Percentiles rank a stretch among this genome's conserved stretches.
phyloP scores from a whole-genome alignment of 2,329 filamentous ascomycete genomes.

The Cladophialophora yegresii region DNA sequence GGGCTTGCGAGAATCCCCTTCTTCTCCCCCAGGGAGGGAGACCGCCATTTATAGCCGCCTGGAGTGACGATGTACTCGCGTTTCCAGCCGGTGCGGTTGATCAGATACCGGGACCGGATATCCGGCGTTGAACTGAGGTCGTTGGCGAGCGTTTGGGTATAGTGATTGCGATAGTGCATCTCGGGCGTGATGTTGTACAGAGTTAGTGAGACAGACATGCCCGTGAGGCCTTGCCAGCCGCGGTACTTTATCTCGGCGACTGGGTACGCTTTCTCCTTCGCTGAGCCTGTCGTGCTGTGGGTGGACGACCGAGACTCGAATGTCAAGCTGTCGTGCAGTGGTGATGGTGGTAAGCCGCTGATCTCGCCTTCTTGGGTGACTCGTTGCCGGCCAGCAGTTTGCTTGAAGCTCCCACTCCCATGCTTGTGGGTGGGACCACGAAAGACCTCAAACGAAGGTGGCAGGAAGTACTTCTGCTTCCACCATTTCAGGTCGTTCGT shows the following conservation, averaged over 20 bases:
- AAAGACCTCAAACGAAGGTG: conserved; percentile 25
- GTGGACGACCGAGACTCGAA: background rate
- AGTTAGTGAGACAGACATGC: conserved; percentile 20
- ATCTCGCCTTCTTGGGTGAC: conserved; percentile 1
- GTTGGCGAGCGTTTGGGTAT: background rate
- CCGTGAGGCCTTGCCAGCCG: conserved; percentile 24
- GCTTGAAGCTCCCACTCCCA: background rate
- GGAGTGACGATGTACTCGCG: conserved; percentile 21
- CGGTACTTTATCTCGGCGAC: conserved; percentile 26
- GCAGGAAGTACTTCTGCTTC: conserved; percentile 24
- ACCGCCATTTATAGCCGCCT: conserved; percentile 16
- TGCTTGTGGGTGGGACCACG: background rate
- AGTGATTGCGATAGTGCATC: conserved; percentile 20
- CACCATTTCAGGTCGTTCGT: conserved; percentile 31
- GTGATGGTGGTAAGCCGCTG: conserved; percentile 2
- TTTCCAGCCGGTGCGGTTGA: conserved; percentile 13
- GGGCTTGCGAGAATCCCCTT: conserved; percentile 13
- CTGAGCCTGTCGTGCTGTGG: background rate
- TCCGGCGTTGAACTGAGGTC: background rate
- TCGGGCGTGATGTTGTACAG: conserved; percentile 24
- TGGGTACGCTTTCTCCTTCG: conserved; percentile 17
- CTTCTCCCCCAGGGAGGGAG: background rate
- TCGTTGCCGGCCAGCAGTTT: background rate
- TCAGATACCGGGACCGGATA: conserved; percentile 10
- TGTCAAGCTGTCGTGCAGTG: conserved; percentile 3